These are phyloP conservation scores for Abortiporus biennis DNA, from an alignment of 1,284 basidiomycete species.

Conservation along the genomic window DNA sequence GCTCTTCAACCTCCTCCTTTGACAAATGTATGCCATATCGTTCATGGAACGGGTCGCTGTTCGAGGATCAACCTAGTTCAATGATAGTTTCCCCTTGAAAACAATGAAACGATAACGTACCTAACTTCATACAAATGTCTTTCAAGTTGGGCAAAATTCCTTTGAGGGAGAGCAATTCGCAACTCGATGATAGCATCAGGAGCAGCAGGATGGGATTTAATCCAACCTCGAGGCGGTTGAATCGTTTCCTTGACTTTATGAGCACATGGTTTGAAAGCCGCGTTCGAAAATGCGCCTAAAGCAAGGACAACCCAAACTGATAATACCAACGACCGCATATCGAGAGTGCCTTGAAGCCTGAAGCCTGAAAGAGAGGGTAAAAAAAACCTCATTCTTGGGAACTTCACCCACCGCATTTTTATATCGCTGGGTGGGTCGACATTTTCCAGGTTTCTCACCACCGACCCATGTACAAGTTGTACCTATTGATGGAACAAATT, in stretches of 20 bases:
- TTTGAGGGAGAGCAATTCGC: conserved; percentile 61
- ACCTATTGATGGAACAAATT: too few relatives aligned
- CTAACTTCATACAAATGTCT: conserved; percentile 62
- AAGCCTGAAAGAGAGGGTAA: too few relatives aligned
- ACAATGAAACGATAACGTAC: too few relatives aligned
- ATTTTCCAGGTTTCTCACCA: too few relatives aligned
- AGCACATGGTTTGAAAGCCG: conserved; percentile 10
- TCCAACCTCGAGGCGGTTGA: conserved; percentile 45
- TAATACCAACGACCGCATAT: not conserved
- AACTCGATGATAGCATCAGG: conserved; percentile 45
- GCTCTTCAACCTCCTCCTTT: conserved; percentile 53
- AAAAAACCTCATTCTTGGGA: too few relatives aligned
- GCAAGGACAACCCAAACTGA: conserved; percentile 12
- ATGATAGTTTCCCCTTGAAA: too few relatives aligned
- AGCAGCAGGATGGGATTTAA: conserved; percentile 35
- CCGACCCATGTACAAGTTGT: too few relatives aligned
- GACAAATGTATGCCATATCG: conserved; percentile 66
- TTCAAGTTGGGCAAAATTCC: conserved; percentile 53
- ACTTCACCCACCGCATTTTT: too few relatives aligned
- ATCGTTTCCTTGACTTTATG: conserved; percentile 37
- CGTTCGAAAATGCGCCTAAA: conserved; percentile 11
- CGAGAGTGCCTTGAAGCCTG: too few relatives aligned
- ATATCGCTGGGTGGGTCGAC: too few relatives aligned
- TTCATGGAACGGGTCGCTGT: conserved; percentile 39
- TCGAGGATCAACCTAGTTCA: not conserved